phyloP scores from a whole-genome alignment of 306 rosid species.

The Rosa lucieae region DNA sequence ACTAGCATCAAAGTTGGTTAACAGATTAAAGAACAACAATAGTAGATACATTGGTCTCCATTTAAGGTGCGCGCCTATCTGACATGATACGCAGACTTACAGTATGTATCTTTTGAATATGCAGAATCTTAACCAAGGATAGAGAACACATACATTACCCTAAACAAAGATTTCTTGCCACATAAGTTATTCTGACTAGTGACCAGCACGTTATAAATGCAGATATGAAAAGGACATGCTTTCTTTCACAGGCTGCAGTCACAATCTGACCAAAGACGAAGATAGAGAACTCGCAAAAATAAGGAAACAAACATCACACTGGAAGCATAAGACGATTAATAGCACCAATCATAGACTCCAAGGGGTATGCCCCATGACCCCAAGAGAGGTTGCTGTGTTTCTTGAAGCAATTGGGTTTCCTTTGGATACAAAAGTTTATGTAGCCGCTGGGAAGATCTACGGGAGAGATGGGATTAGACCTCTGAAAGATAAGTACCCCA shows the following conservation, averaged over 20 bases:
- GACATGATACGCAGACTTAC: not conserved
- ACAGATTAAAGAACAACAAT: slow-evolving; percentile 43
- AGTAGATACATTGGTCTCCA: slow-evolving; percentile 56
- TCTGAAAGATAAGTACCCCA: slow-evolving; percentile 46
- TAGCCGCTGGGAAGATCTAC: slow-evolving; percentile 55
- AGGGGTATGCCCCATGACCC: slow-evolving; percentile 78
- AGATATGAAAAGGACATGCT: slow-evolving; percentile 86
- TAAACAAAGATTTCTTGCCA: not conserved
- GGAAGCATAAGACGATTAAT: slow-evolving; percentile 64
- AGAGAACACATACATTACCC: not conserved
- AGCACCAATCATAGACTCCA: slow-evolving; percentile 33
- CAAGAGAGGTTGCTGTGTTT: slow-evolving; percentile 67
- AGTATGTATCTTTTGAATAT: not conserved
- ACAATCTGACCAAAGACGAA: slow-evolving; percentile 50
- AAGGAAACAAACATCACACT: slow-evolving; percentile 50
- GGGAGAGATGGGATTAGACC: slow-evolving; percentile 45
- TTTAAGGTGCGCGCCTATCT: slow-evolving; percentile 45
- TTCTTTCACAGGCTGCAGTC: slow-evolving; percentile 73
- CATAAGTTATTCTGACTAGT: not conserved
- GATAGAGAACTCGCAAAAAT: slow-evolving; percentile 30
- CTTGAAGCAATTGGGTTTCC: slow-evolving; percentile 73
- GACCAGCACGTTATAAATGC: slow-evolving; percentile 4
- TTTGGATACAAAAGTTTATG: slow-evolving; percentile 48
- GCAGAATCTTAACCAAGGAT: not conserved
- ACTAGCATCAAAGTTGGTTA: slow-evolving; percentile 50